phyloP scores from a whole-genome alignment of 306 rosid genomes.

The Cucurbita maxima region DNA sequence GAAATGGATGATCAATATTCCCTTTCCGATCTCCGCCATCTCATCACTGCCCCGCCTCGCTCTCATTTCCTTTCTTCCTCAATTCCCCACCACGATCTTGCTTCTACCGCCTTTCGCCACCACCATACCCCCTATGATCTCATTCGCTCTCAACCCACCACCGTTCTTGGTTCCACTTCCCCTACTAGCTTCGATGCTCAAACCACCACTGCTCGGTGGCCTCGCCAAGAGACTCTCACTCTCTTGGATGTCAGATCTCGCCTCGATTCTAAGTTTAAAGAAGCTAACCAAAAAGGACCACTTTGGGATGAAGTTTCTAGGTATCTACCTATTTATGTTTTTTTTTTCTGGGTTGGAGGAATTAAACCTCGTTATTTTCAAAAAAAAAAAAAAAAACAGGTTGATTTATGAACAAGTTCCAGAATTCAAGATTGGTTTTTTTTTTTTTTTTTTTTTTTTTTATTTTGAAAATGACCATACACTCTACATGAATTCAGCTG shows the following conservation, averaged over 20 bases:
- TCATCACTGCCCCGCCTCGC: not conserved
- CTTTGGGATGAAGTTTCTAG: conserved; percentile 97
- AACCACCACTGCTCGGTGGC: conserved; percentile 67
- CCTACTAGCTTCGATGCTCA: conserved; percentile 49
- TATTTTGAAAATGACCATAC: conserved; percentile 26
- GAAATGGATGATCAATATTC: conserved; percentile 13
- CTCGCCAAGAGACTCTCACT: conserved; percentile 92
- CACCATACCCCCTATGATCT: conserved; percentile 4
- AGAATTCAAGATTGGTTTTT: not conserved
- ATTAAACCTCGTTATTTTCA: not conserved
- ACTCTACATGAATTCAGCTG: not conserved
- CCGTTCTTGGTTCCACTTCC: conserved; percentile 15
- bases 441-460: not conserved
- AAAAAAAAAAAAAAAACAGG: not conserved
- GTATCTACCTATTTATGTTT: conserved; percentile 15
- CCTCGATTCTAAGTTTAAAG: conserved; percentile 85
- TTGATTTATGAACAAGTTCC: not conserved
- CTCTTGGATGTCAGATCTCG: conserved; percentile 95
- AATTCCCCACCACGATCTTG: conserved; percentile 1
- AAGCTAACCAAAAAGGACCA: conserved; percentile 93
- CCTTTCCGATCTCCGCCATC: conserved; percentile 10
- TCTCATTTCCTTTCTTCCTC: not conserved
- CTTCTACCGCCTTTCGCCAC: not conserved
- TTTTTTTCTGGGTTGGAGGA: not conserved
- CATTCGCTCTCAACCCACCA: conserved; percentile 30